Conservation (phyloP, 1,284 basidiomycete species). For the Trichosporon coremiiforme region DNA sequence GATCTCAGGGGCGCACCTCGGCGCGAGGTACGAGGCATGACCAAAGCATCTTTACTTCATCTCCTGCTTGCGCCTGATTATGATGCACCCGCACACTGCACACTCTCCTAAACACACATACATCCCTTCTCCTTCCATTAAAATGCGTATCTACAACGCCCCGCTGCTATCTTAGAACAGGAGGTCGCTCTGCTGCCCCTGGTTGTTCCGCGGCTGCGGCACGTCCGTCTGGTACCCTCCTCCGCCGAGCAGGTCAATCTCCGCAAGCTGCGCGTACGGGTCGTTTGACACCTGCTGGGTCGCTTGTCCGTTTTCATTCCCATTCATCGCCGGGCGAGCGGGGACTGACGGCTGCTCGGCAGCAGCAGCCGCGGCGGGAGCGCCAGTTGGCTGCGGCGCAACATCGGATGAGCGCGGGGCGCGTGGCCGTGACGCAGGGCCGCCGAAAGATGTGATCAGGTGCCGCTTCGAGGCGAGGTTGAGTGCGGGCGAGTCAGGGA, state of each 20-base stretch:
- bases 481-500: conserved; percentile 54
- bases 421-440: conserved; percentile 22
- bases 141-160: background rate
- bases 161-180: conserved; percentile 35
- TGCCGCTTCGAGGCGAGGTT: conserved; percentile 56
- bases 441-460: conserved; percentile 40
- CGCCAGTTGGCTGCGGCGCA: conserved; percentile 37
- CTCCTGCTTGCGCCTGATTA: background rate
- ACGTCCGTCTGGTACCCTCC: conserved; percentile 52
- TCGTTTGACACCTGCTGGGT: conserved; percentile 35
- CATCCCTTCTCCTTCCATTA: background rate
- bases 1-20: too few species aligned
- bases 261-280: conserved; percentile 53
- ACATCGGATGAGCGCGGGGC: conserved; percentile 16
- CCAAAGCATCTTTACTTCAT: background rate
- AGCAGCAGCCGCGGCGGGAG: conserved; percentile 21
- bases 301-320: conserved; percentile 3
- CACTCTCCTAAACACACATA: background rate
- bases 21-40: background rate
- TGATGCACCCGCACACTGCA: background rate
- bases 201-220: conserved; percentile 46
- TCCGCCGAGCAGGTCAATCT: conserved; percentile 48
- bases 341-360: conserved; percentile 12
- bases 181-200: conserved; percentile 39
- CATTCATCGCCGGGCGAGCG: conserved; percentile 17